These are phyloP conservation scores for Xylaria sp. DNA, from an alignment of 2,329 filamentous ascomycete genomes.

Conservation along the genomic window DNA sequence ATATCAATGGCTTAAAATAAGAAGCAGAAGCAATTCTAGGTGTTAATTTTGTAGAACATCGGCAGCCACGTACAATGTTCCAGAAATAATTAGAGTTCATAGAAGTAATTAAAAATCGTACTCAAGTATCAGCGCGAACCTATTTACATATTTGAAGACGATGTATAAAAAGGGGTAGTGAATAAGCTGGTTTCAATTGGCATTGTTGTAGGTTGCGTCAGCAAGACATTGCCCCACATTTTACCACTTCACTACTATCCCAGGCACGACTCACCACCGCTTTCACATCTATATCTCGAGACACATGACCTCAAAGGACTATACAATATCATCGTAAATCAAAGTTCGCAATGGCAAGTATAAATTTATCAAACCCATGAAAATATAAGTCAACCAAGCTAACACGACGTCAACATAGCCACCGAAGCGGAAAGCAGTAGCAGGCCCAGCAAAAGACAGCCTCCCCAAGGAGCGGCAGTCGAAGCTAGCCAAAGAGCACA, in stretches of 20 bases:
- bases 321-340: neutral
- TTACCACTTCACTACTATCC: neutral
- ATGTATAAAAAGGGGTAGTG: neutral
- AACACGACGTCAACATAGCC: slow-evolving; percentile 53
- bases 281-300: neutral
- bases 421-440: slow-evolving; percentile 61
- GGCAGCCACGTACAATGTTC: neutral
- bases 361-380: neutral
- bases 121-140: neutral
- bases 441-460: slow-evolving; percentile 40
- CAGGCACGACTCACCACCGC: slow-evolving; percentile 17
- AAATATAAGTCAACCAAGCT: neutral
- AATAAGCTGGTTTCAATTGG: neutral
- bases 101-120: neutral
- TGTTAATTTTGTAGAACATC: neutral
- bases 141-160: neutral
- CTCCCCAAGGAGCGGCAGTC: slow-evolving; percentile 70
- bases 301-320: neutral
- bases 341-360: slow-evolving; percentile 17
- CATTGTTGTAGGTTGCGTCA: neutral
- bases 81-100: neutral
- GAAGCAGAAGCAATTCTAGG: neutral
- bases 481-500: slow-evolving; percentile 92
- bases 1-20: neutral
- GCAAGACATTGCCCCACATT: slow-evolving; percentile 21